Percentiles rank a stretch among this genome's conserved stretches.
Conservation (phyloP, 768 basidiomycete species). For the Suillus sp. region DNA sequence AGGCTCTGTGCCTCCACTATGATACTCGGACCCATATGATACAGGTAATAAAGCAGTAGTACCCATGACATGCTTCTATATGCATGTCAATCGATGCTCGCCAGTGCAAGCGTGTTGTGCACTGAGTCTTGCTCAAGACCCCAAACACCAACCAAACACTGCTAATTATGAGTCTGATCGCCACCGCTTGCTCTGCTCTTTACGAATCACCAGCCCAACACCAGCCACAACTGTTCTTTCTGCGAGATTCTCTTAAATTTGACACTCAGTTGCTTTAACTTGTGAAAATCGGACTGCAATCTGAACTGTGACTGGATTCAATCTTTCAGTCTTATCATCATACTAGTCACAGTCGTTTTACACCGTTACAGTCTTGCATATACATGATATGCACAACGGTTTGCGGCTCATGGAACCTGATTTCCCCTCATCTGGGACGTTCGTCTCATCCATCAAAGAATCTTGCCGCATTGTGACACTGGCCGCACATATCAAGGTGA, state of each 20-base stretch:
- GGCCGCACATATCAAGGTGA: constrained; percentile 53
- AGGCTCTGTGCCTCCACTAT: no score
- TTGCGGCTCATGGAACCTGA: constrained; percentile 5
- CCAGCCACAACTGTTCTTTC: background rate
- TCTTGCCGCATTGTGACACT: constrained; percentile 53
- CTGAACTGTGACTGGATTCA: background rate
- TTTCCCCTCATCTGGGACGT: constrained; percentile 51
- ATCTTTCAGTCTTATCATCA: background rate
- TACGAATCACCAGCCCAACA: no score
- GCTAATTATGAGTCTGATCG: no score
- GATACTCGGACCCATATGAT: no score
- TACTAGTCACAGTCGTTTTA: background rate
- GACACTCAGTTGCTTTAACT: background rate
- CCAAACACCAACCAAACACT: no score
- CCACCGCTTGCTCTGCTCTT: no score
- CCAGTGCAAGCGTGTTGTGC: no score
- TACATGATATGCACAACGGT: background rate
- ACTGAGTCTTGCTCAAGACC: no score
- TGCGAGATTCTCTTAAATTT: background rate
- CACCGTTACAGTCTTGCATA: background rate
- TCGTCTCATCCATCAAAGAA: constrained; percentile 52
- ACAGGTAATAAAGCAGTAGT: no score
- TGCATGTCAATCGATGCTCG: no score
- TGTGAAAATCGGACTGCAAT: background rate
- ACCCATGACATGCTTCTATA: no score